These are phyloP conservation scores for Uronychia binucleata DNA, from an alignment of 73 alveolate genomes.

Conservation along the genomic window DNA sequence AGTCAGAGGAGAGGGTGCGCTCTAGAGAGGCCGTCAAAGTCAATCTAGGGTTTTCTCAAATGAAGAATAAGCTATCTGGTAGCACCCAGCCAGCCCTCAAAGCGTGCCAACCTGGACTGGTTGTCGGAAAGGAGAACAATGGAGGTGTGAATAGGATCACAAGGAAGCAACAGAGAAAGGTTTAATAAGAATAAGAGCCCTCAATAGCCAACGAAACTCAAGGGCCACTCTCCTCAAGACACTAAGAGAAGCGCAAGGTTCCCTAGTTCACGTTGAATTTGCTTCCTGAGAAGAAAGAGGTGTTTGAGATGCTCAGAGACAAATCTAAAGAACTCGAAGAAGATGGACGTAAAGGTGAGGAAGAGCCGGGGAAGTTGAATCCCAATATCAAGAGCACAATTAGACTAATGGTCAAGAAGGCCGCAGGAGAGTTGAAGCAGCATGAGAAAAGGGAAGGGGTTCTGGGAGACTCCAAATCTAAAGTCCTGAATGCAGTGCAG, in stretches of 20 bases:
- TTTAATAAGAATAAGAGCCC: too few relatives aligned
- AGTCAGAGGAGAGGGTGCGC: background rate
- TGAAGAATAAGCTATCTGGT: background rate
- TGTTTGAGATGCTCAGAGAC: background rate
- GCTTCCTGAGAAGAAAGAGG: background rate
- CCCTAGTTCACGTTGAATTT: background rate
- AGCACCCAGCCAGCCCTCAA: background rate
- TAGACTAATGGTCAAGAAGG: background rate
- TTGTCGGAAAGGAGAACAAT: background rate
- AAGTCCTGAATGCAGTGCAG: background rate
- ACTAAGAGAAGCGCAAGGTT: background rate
- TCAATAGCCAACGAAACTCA: background rate
- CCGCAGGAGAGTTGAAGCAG: background rate
- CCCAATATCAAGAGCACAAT: background rate
- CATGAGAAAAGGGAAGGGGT: background rate
- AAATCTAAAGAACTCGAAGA: background rate
- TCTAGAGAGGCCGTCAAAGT: background rate
- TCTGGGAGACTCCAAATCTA: background rate
- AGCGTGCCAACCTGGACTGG: background rate
- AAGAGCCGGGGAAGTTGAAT: background rate
- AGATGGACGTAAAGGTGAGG: background rate
- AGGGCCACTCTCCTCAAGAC: background rate
- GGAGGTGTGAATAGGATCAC: too few relatives aligned
- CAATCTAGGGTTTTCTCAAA: background rate
- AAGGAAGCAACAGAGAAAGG: constrained; percentile 1